Conservation (phyloP, 2,329 filamentous ascomycete genomes). For the Raffaelea deltoideospora region DNA sequence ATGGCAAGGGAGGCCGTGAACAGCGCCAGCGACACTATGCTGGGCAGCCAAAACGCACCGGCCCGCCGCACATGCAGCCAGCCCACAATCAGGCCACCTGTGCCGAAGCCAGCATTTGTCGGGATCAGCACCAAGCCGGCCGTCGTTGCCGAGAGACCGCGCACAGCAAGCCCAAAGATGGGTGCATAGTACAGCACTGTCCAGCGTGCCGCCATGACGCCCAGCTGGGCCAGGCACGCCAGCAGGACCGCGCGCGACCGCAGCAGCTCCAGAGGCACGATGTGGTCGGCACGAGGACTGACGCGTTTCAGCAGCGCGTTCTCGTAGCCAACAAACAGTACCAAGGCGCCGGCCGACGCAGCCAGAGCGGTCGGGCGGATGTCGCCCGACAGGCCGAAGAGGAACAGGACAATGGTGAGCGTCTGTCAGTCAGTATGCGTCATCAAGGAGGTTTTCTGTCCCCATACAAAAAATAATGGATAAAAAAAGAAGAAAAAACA, state of each 20-base stretch:
- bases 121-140: slow-evolving; percentile 67
- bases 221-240: slow-evolving; percentile 58
- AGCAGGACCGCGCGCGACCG: slow-evolving; percentile 55
- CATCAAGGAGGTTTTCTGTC: not conserved
- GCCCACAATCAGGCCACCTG: slow-evolving; percentile 59
- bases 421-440: slow-evolving; percentile 26
- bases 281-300: slow-evolving; percentile 48
- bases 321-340: slow-evolving; percentile 48
- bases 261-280: slow-evolving; percentile 59
- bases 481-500: not conserved
- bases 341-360: slow-evolving; percentile 35
- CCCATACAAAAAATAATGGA: not conserved
- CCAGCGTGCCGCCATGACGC: slow-evolving; percentile 73
- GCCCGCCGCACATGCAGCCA: slow-evolving; percentile 59
- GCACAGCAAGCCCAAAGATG: slow-evolving; percentile 63
- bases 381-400: slow-evolving; percentile 50
- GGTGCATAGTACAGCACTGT: slow-evolving; percentile 67
- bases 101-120: slow-evolving; percentile 65
- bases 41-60: slow-evolving; percentile 58
- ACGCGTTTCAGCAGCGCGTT: slow-evolving; percentile 15
- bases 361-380: slow-evolving; percentile 45
- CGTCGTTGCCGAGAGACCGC: slow-evolving; percentile 50
- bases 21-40: slow-evolving; percentile 40
- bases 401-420: slow-evolving; percentile 51
- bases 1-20: slow-evolving; percentile 40